These are phyloP conservation scores for Zygotorulaspora danielsina DNA, from an alignment of 805 yeast genomes.

Conservation along the genomic window DNA sequence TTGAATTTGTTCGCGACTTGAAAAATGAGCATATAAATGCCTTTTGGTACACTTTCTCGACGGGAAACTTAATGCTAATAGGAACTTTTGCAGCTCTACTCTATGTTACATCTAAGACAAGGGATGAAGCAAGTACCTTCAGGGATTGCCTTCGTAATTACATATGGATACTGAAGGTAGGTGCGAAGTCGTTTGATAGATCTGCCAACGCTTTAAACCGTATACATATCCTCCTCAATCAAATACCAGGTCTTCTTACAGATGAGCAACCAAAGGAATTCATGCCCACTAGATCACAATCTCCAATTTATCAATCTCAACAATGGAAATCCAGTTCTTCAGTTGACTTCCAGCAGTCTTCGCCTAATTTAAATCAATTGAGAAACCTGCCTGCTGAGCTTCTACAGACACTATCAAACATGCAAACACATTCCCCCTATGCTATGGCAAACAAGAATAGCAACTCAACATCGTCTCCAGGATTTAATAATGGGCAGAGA, in stretches of 20 bases:
- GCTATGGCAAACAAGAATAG: slow-evolving; percentile 3
- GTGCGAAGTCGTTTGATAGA: slow-evolving; percentile 72
- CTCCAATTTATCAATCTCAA: slow-evolving; percentile 20
- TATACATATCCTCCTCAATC: slow-evolving; percentile 65
- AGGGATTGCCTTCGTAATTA: slow-evolving; percentile 69
- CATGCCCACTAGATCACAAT: slow-evolving; percentile 23
- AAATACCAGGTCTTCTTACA: slow-evolving; percentile 62
- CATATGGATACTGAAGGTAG: slow-evolving; percentile 68
- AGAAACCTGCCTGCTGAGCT: slow-evolving; percentile 22
- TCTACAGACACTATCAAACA: slow-evolving; percentile 17
- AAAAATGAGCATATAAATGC: slow-evolving; percentile 80
- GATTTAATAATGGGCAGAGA: slow-evolving; percentile 4
- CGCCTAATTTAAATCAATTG: slow-evolving; percentile 17
- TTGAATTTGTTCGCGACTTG: slow-evolving; percentile 70
- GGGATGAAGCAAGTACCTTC: slow-evolving; percentile 61
- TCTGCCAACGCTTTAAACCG: slow-evolving; percentile 69
- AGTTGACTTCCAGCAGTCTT: slow-evolving; percentile 11
- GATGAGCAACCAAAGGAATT: slow-evolving; percentile 25
- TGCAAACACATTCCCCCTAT: slow-evolving; percentile 19
- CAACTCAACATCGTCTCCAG: slow-evolving; percentile 10
- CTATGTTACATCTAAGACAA: slow-evolving; percentile 57
- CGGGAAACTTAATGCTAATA: slow-evolving; percentile 72
- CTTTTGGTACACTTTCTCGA: slow-evolving; percentile 84
- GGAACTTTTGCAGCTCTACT: slow-evolving; percentile 85
- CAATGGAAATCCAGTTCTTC: slow-evolving; percentile 11